Base-by-base conservation (phyloP, 2,329 filamentous ascomycete species). In the Ceratocystis albifundus region DNA sequence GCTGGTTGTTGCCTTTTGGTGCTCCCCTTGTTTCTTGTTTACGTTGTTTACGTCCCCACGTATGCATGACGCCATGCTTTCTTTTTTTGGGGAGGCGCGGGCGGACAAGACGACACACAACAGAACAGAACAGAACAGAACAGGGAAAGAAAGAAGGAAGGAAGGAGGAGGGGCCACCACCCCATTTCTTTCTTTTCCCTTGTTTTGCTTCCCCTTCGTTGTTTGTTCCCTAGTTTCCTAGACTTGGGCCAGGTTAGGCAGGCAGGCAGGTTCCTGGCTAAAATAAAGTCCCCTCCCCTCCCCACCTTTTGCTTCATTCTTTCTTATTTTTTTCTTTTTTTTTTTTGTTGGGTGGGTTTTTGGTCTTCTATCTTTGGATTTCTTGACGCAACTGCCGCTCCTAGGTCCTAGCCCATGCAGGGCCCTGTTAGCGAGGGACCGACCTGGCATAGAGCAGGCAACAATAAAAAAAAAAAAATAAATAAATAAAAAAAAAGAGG, bases 121-220 rank as follows among this genome's bases (percentile, higher is more conserved):
- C n/a, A n/a, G 15, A n/a, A n/a, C n/a, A n/a, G n/a, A n/a, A 5
- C 7, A 25, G 22, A 25, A 15, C 15, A 25, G 46, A 17, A 25
- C 22, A 28, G n/a, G n/a, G n/a, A n/a, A n/a, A n/a, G n/a, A n/a
- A n/a, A 28, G 28, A 28, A 57, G 53, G n/a, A n/a, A n/a, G n/a
- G n/a, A n/a, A 41, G 53, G 30, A 57, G 53, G 53, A 57, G 53
- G 53, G 53, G 53, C 53, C 53, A 22, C 55, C n/a, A n/a, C n/a
- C n/a, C n/a, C n/a, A 53, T 53, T 53, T 10, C 28, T 53, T 53
- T 53, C 28, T 10, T 53, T 53, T 53, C 48, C 48, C 15, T 28
- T 53, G 48, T 28, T 48, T 4, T n/a, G n/a, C 48, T 10, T 53
- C 22, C 48, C 22, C 22, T n/a, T 45, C 17, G 22, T 46, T 45